A percentile compares a stretch with the other conserved stretches of the same genome.
phyloP scores from a whole-genome alignment of 2,329 filamentous ascomycete genomes.

The Aspergillus phoenicis region DNA sequence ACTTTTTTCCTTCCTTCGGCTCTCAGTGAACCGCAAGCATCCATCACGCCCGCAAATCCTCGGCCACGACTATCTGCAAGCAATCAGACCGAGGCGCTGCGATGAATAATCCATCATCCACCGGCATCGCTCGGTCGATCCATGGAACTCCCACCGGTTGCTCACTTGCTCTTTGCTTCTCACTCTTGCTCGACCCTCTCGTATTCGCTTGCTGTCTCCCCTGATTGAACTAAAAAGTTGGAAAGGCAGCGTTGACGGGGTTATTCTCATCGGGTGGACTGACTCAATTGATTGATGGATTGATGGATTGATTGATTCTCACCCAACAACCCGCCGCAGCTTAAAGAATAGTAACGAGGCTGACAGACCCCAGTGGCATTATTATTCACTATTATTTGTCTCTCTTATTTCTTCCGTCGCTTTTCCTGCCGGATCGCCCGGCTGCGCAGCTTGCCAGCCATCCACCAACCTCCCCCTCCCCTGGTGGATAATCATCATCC shows the following conservation, averaged over 20 bases:
- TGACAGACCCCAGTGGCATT: neutral
- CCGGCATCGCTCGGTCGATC: slow-evolving; percentile 5
- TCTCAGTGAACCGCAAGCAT: neutral
- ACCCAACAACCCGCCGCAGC: neutral
- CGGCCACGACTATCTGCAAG: neutral
- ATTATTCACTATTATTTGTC: neutral
- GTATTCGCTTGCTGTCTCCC: neutral
- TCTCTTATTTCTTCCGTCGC: neutral
- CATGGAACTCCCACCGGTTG: neutral
- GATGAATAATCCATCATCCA: slow-evolving; percentile 2
- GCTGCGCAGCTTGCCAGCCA: neutral
- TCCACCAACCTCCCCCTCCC: neutral
- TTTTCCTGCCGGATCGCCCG: slow-evolving; percentile 1
- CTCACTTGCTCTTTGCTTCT: neutral
- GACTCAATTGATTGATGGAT: neutral
- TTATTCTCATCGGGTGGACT: no score
- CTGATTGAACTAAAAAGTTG: no score
- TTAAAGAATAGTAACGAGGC: neutral
- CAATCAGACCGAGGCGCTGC: slow-evolving; percentile 1
- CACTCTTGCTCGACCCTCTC: neutral
- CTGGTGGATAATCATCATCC: neutral
- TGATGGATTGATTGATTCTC: neutral
- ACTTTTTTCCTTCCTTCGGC: neutral
- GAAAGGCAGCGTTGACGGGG: no score
- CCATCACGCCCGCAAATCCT: neutral